Evolutionary conservation across 176 grass and related monocot species (phyloP), one percentile per base, ranked within the genome.

Genomic region (Triticum monococcum): DNA sequence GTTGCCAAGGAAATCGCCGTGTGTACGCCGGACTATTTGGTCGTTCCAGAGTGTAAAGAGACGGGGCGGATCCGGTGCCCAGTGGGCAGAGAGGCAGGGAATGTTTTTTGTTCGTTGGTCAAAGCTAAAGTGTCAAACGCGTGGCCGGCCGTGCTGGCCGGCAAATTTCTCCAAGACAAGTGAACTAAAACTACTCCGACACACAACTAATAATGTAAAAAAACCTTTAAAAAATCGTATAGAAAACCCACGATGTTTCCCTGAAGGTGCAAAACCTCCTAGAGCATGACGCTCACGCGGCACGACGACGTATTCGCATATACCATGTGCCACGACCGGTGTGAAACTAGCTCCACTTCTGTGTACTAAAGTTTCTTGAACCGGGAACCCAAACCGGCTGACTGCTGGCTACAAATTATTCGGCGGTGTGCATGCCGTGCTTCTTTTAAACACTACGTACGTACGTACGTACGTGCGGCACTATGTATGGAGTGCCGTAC

Each of bases 1-100:
- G 80, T 28, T 8, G 74, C 28, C 4, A 54, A 84, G 65, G 81
- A 79, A 88, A 84, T 72, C 65, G n/a, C 56, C 38, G 87, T 84
- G 87, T 88, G 80, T 48, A 78, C 24, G 80, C 80, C 5, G 5
- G 35, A 4, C 83, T 52, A 88, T 71, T 64, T 40, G 28, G 74
- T 75, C 72, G 23, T 50, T 48, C 36, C 20, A 77, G 86, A 56
- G 43, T 40, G 37, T 35, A 80, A 81, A 87, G 67, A 0, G 7
- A 3, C 10, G 20, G 79, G 23, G 14, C 45, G 45, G 48, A 52
- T 52, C 48, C 48, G 0, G 72, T 75, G 46, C 41, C 72, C 25
- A 48, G 72, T 31, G 43, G 72, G 46, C 43, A 52, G 72, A 16
- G 72, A 75, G 24, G 12, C 83, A 18, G 64, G 67, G 59, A 85